Evolutionary conservation across 257 asterid species (phyloP).

Genomic region (Voacanga thouarsii): DNA sequence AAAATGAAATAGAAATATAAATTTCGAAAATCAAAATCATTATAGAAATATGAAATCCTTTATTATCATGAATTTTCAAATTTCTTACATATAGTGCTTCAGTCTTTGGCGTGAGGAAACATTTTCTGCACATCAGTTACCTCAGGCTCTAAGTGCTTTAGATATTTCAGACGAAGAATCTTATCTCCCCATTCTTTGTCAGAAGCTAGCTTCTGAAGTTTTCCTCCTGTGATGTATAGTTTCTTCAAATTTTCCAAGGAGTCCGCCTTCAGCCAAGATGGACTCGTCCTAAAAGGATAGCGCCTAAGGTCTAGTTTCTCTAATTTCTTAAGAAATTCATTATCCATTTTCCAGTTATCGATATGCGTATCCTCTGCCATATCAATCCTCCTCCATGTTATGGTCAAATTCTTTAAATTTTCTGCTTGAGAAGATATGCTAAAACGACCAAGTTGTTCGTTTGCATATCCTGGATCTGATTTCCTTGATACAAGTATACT

Average conservation of each 20-base stretch:
- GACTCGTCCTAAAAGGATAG: not conserved
- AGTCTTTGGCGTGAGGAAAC: not conserved
- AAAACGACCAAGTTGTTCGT: not conserved
- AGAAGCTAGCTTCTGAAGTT: not conserved
- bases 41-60: too few species aligned
- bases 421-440: not conserved
- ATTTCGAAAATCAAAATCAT: too few species aligned
- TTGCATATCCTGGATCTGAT: not conserved
- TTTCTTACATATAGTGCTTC: too few species aligned
- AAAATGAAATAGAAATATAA: too few species aligned
- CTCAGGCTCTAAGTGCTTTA: constrained; percentile 1
- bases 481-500: not conserved
- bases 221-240: constrained; percentile 7
- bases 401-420: not conserved
- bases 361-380: too few species aligned
- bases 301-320: constrained; percentile 19
- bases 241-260: not conserved
- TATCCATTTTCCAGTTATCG: too few species aligned
- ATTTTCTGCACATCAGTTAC: not conserved
- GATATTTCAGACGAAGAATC: constrained; percentile 6
- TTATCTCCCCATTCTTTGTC: not conserved
- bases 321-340: not conserved
- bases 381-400: not conserved
- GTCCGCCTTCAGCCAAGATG: not conserved
- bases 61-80: too few species aligned